These are phyloP conservation scores for Trametes cinnabarina DNA, from an alignment of 768 basidiomycete species.

Conservation along the genomic window DNA sequence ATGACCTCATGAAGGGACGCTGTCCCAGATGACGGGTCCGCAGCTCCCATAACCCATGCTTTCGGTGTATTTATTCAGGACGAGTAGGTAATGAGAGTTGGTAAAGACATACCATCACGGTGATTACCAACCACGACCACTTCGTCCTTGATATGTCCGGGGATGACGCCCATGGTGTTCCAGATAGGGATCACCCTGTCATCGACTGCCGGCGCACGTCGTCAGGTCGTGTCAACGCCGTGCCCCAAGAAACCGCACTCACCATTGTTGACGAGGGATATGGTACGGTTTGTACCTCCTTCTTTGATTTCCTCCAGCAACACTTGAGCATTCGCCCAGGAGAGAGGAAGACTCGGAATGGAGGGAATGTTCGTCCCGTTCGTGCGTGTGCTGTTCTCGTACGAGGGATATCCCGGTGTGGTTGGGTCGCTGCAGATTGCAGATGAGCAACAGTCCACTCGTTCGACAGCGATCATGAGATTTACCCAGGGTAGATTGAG, in stretches of 20 bases:
- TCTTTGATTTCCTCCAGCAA: constrained; percentile 50
- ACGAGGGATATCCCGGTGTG: constrained; percentile 86
- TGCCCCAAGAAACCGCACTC: no score
- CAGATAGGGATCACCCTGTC: constrained; percentile 84
- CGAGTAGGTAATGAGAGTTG: neutral
- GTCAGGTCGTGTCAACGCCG: no score
- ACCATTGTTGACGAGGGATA: constrained; percentile 62
- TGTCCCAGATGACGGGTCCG: constrained; percentile 79
- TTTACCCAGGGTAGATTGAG: constrained; percentile 50
- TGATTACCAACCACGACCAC: constrained; percentile 87
- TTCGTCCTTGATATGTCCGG: constrained; percentile 81
- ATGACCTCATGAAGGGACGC: constrained; percentile 76
- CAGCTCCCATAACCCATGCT: constrained; percentile 75
- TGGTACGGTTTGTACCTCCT: constrained; percentile 40
- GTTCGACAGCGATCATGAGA: neutral
- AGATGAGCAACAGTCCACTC: neutral
- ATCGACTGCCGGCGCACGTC: no score
- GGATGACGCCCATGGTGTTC: constrained; percentile 84
- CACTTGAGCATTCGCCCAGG: constrained; percentile 75
- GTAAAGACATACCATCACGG: constrained; percentile 63
- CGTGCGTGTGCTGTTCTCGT: constrained; percentile 69
- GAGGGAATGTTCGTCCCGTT: constrained; percentile 60
- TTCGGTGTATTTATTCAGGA: constrained; percentile 28
- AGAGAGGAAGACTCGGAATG: constrained; percentile 89
- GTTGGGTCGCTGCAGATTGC: constrained; percentile 56